Evolutionary conservation across 805 yeast species (phyloP), one percentile per base, ranked within the genome.

Genomic region (Brettanomyces sp.): DNA sequence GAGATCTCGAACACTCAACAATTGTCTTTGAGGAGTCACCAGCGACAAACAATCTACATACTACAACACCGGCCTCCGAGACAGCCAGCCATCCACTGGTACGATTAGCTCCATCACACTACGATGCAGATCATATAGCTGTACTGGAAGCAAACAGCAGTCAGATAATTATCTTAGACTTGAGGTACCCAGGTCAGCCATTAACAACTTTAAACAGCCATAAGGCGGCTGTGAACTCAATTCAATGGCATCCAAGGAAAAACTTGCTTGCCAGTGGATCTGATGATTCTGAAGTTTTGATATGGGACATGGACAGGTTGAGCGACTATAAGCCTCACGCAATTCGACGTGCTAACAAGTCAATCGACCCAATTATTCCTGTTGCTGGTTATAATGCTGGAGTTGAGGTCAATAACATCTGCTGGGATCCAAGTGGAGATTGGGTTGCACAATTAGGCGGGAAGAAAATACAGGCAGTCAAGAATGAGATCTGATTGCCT

Each of bases 1-100:
- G 99, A 47, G 74, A 90, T 7, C 68, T 91, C 43, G 97, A 93
- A 49, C 98, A 90, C 62, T 85, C 95, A 14, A 91, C 99, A 1
- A 93, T 93, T 54, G 83, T 93, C 13, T 93, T 87, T 62, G 99
- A 93, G 59, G 88, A 21, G 25, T 18, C 41, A 4, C 18, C 41
- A 7, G n/a, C 41, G 22, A 18, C 41, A 18, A 13, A 13, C 24
- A 24, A 14, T 2, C 18, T 21, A 40, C 22, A 14, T n/a, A 7
- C 18, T n/a, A 18, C 24, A 7, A 7, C 41, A 21, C 4, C 18
- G 28, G 24, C 4, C 9, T 9, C 39, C 8, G 39, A 18, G 18
- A 18, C 18, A 18, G 18, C 2, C 8, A 70, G 70, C n/a, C 11
- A 18, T 18, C 93, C 96, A 2, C 67, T 93, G 45, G 63, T 93